Percentiles rank a stretch among this genome's conserved stretches.
Evolutionary conservation across 306 rosid species (phyloP).

Genomic region (Canavalia ensiformis): DNA sequence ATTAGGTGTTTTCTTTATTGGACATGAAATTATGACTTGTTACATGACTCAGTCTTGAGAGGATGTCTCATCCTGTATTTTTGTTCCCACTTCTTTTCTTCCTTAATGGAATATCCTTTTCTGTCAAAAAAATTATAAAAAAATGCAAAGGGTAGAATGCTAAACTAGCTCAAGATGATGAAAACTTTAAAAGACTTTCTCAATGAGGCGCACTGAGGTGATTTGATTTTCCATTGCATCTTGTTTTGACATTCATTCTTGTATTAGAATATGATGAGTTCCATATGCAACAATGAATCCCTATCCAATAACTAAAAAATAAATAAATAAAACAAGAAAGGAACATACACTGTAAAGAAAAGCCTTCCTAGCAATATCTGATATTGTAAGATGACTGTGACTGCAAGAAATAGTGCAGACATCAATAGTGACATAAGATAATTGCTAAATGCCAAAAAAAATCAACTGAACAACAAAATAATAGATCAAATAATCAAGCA

Average conservation of each 20-base stretch:
- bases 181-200: neutral
- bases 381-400: conserved; percentile 74
- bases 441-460: conserved; percentile 29
- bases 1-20: conserved; percentile 8
- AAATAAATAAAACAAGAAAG: conserved; percentile 23
- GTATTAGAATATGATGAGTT: conserved; percentile 13
- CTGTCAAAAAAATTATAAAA: neutral
- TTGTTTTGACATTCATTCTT: conserved; percentile 38
- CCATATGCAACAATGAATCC: conserved; percentile 19
- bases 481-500: conserved; percentile 28
- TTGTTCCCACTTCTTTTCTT: neutral
- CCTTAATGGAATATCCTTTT: neutral
- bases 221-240: conserved; percentile 11
- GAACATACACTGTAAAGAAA: conserved; percentile 90
- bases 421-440: conserved; percentile 35
- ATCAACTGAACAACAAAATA: conserved; percentile 22
- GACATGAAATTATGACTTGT: conserved; percentile 22
- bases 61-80: neutral
- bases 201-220: conserved; percentile 27
- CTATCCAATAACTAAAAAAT: neutral
- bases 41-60: conserved; percentile 9
- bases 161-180: neutral
- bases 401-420: conserved; percentile 58
- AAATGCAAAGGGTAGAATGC: conserved; percentile 3
- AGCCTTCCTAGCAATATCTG: conserved; percentile 96